These are phyloP conservation scores for Sphagnum contortum DNA, from an alignment of 225 moss, liverwort and hornwort genomes.

Conservation along the genomic window DNA sequence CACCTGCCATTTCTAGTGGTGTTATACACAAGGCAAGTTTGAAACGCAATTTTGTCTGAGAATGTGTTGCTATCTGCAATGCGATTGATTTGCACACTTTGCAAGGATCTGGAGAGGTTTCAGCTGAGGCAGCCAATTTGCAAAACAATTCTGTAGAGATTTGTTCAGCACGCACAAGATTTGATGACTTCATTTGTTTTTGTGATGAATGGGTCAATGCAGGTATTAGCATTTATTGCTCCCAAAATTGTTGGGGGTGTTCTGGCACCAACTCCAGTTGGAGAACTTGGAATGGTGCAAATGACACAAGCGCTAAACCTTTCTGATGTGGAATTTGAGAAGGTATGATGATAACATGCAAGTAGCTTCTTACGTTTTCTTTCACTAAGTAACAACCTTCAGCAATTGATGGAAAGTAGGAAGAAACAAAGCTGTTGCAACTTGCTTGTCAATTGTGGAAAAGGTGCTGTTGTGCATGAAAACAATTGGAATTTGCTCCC, in stretches of 20 bases:
- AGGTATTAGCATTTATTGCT: conserved; percentile 80
- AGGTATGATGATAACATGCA: conserved; percentile 18
- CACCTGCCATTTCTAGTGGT: conserved; percentile 74
- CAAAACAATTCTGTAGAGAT: too few relatives aligned
- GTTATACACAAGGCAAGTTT: conserved; percentile 65
- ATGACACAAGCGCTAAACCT: conserved; percentile 91
- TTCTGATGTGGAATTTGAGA: conserved; percentile 71
- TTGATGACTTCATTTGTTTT: too few relatives aligned
- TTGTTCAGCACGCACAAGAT: too few relatives aligned
- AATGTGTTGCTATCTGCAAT: not conserved
- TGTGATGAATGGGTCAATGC: not conserved
- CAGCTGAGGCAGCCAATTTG: too few relatives aligned
- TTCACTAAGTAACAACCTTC: not conserved
- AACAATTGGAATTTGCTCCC: too few relatives aligned
- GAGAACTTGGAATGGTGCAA: conserved; percentile 93
- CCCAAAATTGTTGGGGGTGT: conserved; percentile 95
- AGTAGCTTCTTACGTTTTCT: too few relatives aligned
- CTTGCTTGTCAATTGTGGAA: not conserved
- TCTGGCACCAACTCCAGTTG: conserved; percentile 78
- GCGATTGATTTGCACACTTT: too few relatives aligned
- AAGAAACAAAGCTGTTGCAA: not conserved
- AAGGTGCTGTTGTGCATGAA: too few relatives aligned
- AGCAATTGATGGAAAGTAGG: not conserved
- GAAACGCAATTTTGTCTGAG: not conserved
- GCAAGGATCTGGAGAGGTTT: too few relatives aligned